Evolutionary conservation across 208 protist species (phyloP).

Genomic region (Acanthamoeba sp.): DNA sequence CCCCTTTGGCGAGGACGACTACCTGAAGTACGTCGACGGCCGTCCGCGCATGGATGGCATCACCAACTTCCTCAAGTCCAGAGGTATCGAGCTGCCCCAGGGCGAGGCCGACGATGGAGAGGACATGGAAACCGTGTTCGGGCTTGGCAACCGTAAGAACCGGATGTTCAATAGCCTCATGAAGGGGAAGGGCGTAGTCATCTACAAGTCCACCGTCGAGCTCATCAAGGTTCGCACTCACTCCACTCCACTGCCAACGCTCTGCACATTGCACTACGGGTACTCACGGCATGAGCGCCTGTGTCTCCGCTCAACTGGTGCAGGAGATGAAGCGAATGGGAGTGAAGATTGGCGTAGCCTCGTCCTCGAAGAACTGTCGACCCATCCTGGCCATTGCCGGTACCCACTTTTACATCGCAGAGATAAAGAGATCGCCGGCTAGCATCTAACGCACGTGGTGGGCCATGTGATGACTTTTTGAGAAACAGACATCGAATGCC

Average conservation of each 20-base stretch:
- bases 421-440: too few relatives aligned
- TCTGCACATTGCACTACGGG: too few relatives aligned
- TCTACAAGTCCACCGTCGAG: conserved; percentile 36
- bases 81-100: background rate
- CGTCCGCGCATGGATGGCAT: conserved; percentile 18
- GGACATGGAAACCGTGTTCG: background rate
- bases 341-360: conserved; percentile 69
- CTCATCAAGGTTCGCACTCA: conserved; percentile 30
- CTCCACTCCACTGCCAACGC: too few relatives aligned
- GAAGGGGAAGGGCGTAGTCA: conserved; percentile 59
- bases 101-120: background rate
- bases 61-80: background rate
- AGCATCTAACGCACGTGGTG: too few relatives aligned
- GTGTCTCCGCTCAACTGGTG: too few relatives aligned
- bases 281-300: too few relatives aligned
- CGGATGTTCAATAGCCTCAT: conserved; percentile 33
- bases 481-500: background rate
- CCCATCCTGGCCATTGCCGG: conserved; percentile 25
- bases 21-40: conserved; percentile 64
- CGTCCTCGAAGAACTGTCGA: conserved; percentile 64
- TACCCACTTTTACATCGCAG: too few relatives aligned
- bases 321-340: conserved; percentile 56
- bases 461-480: too few relatives aligned
- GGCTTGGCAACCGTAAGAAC: conserved; percentile 65
- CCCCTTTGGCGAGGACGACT: conserved; percentile 34